Evolutionary conservation across 2,329 filamentous ascomycete species (phyloP).

Genomic region (Massarina eburnea): DNA sequence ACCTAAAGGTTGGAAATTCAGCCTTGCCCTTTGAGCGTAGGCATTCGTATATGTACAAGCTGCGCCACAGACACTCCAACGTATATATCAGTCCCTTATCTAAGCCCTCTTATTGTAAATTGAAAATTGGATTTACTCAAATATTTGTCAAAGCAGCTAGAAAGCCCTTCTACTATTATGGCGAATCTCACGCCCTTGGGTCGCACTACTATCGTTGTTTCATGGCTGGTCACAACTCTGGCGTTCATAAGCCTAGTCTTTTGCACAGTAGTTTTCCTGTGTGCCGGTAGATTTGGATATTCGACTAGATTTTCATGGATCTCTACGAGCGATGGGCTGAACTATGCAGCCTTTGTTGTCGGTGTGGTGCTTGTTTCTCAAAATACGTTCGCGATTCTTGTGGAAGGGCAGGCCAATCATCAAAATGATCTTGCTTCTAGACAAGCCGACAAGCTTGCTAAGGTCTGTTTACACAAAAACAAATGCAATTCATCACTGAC

Average conservation of each 20-base stretch:
- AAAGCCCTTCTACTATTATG: neutral
- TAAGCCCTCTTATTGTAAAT: too few relatives aligned
- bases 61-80: too few relatives aligned
- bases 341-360: neutral
- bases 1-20: too few relatives aligned
- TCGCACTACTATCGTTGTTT: constrained; percentile 1
- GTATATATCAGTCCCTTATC: too few relatives aligned
- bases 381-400: constrained; percentile 1
- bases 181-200: neutral
- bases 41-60: too few relatives aligned
- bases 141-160: too few relatives aligned
- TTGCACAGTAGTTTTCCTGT: neutral
- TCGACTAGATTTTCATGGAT: too few relatives aligned
- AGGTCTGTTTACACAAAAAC: neutral
- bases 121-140: too few relatives aligned
- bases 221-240: neutral
- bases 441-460: neutral
- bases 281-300: neutral
- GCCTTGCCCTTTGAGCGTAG: too few relatives aligned
- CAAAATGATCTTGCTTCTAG: neutral
- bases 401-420: neutral
- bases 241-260: neutral
- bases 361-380: constrained; percentile 1
- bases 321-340: neutral
- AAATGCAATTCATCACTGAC: neutral